Conservation (phyloP, 371 early-diverging fungal genomes). For the Rhizopus stolonifer region DNA sequence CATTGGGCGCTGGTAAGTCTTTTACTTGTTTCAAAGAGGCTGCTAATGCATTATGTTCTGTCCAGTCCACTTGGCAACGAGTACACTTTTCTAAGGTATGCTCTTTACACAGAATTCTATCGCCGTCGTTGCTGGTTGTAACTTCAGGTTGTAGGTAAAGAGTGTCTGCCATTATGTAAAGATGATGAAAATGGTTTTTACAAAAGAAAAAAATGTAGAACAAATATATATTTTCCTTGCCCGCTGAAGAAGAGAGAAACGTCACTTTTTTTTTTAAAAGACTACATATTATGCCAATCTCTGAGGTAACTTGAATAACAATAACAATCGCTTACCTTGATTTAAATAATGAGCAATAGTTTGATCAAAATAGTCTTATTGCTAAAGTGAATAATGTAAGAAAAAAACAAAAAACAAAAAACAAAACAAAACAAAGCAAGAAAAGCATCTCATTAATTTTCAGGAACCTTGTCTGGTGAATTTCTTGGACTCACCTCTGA, state of each 20-base stretch:
- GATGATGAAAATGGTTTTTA: neutral
- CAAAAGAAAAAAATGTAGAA: neutral
- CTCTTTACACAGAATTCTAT: conserved; percentile 46
- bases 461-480: conserved; percentile 29
- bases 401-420: no score
- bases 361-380: conserved; percentile 11
- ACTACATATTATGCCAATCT: neutral
- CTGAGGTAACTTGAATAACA: neutral
- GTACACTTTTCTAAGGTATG: conserved; percentile 53
- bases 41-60: conserved; percentile 53
- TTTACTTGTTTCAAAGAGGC: conserved; percentile 51
- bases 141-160: conserved; percentile 23
- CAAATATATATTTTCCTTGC: neutral
- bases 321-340: neutral
- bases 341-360: neutral
- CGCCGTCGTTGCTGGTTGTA: conserved; percentile 24
- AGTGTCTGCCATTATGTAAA: conserved; percentile 6
- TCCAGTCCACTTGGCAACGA: conserved; percentile 51
- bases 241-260: neutral
- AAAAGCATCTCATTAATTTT: neutral
- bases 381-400: conserved; percentile 18
- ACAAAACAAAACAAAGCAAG: no score
- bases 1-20: conserved; percentile 71
- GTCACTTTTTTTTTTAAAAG: no score
- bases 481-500: conserved; percentile 30